Evolutionary conservation across 23 red algal genomes (phyloP), one percentile per base, ranked within the genome.

Genomic region (Gracilaria vermiculophylla): DNA sequence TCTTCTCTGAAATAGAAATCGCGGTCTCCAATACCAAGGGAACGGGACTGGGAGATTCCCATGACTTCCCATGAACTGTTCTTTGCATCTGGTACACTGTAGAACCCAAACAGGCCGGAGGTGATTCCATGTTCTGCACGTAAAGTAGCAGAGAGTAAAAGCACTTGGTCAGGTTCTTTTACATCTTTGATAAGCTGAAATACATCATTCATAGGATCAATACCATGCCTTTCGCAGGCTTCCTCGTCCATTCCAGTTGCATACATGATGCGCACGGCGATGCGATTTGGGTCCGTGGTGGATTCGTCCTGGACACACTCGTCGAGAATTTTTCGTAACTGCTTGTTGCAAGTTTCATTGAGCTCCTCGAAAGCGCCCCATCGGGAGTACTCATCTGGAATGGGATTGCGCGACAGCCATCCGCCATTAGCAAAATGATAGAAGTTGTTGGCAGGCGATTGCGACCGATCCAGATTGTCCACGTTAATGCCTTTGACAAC

Each of bases 391-490:
- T 84, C 79, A 51, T 67, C 12, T 2, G 79, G 71, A 55, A 93
- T 93, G 23, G 90, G 90, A 27, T 93, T 93, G 19, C 41, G 53
- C 1, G 33, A 58, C n/a, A 98, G 57, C 90, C 91, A 98, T 21
- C 86, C 92, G 37, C 96, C 96, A 44, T 90, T 92, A 4, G 96
- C 88, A 58, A 94, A 98, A 53, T 62, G 70, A 74, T 98, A 98
- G 81, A 94, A 98, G 75, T 98, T 90, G 14, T 88, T 27, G 12
- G 57, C 77, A 20, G 96, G 96, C 20, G 91, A 81, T 20, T 77
- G 69, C 21, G 49, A 20, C 25, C 32, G 67, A 79, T 98, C 91
- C 51, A 98, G 78, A 72, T 82, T 85, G 4, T 40, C 41, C 8
- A 84, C 44, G 56, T 84, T 54, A 34, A 93, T 85, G 28, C 80